A percentile compares a stretch with the other conserved stretches of the same genome.
These are phyloP conservation scores for Trichoderma sp. DNA, from an alignment of 2,329 filamentous ascomycete species.

Conservation along the genomic window DNA sequence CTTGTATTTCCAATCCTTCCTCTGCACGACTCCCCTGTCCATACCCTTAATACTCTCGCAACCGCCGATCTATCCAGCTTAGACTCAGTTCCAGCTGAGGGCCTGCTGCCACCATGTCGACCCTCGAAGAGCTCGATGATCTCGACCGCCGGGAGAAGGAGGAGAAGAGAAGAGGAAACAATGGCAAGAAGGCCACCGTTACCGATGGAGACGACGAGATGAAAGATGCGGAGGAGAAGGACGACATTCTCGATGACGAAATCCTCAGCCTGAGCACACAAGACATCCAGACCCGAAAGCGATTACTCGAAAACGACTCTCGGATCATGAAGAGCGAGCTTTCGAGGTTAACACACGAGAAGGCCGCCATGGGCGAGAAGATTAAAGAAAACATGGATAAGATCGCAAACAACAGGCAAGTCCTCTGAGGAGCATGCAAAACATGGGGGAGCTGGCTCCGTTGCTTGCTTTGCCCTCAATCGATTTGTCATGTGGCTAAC, in stretches of 20 bases:
- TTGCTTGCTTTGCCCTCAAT: neutral
- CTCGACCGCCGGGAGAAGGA: constrained; percentile 79
- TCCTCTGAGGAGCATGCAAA: neutral
- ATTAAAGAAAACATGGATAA: constrained; percentile 99
- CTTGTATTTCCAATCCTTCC: neutral
- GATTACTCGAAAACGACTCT: constrained; percentile 94
- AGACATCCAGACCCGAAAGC: constrained; percentile 88
- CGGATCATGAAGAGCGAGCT: constrained; percentile 98
- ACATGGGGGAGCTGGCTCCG: neutral
- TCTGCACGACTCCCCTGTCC: neutral
- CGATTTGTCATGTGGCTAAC: neutral
- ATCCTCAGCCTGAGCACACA: constrained; percentile 90
- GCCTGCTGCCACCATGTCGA: constrained; percentile 65
- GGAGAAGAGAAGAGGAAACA: constrained; percentile 52
- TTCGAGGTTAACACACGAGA: constrained; percentile 92
- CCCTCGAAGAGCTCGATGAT: constrained; percentile 88
- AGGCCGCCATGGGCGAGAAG: constrained; percentile 94
- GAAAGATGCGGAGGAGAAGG: constrained; percentile 80
- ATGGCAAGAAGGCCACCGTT: constrained; percentile 46
- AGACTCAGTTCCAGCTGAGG: constrained; percentile 5
- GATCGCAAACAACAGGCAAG: constrained; percentile 96
- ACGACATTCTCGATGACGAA: constrained; percentile 87
- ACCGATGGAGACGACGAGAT: constrained; percentile 71
- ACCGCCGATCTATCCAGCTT: neutral
- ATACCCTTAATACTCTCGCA: neutral